Base-by-base conservation (phyloP, 805 yeast species). In the Starmerella khaoyaiensis region DNA sequence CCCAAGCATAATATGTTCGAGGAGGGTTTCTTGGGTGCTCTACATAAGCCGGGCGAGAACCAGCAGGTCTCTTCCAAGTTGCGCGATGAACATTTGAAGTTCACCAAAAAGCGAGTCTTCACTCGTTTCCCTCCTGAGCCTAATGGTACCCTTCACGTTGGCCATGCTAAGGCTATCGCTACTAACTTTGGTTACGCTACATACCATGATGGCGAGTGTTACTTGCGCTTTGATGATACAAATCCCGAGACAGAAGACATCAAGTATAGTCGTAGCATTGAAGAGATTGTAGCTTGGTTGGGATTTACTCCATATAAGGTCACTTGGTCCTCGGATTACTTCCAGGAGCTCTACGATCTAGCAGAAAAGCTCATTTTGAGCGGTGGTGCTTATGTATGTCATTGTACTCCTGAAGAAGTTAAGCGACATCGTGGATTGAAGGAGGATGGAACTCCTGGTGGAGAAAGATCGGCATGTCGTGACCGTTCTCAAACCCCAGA, bases 41-140 rank as follows among this genome's bases (percentile, higher is more conserved):
- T 90, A 51, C 98, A 90, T 61, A 80, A 80, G 58, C 84, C 94
- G 19, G 97, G 96, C 50, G 95, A 77, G 57, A 87, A 87, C 58
- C 86, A 87, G 25, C 99, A 90, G 64, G 78, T 71, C 48, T 77
- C 68, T 59, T 90, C 93, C 24, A 93, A 83, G 54, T 66, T 82
- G 41, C 76, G 82, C 79, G 67, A 67, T 46, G 78, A 73, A 47
- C 98, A 90, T 58, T 65, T 83, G 51, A 72, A 69, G 39, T 73
- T 72, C 47, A 82, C 94, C 23, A 69, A 72, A 26, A 94, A 95
- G 32, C 68, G 71, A 54, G 97, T 87, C 21, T 75, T 72, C 51
- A 90, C 98, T 3, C 74, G 99, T 57, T 90, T 90, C 63, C 99
- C 99, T 32, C 98, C 98, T 5, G 98, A 90, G 63, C 98, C 98